Base-by-base conservation (phyloP, 1,284 basidiomycete genomes). In the Hemileia vastatrix region DNA sequence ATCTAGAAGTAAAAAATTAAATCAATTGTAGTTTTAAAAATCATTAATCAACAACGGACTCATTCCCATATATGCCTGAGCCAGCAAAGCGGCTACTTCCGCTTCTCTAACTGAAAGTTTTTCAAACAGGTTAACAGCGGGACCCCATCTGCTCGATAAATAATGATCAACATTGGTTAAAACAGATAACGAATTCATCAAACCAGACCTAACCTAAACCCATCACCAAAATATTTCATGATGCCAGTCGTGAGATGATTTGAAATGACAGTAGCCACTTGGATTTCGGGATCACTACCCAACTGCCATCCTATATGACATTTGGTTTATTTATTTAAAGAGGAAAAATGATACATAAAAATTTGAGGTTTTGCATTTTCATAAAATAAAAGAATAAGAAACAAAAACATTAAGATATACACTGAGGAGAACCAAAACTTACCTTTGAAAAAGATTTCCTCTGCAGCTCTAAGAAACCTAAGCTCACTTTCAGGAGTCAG, bases 241-340 rank as follows among this genome's bases (percentile, higher is more conserved):
- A 97, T 84, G 0, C 88, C 94, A 2, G 90, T 87, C 0, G 92
- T 94, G 11, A 98, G 82, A 75, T 98, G 94, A 76, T 98, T 98
- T 40, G 90, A 92, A 4, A 96, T 90, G n/a, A 93, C 83, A 0
- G 93, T 96, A 0, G 94, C 94, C 19, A 98, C 94, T 76, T 98
- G 95, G 36, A 97, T 93, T 77, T 98, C 95, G 0, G 94, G 94
- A 69, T 97, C 94, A 0, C 92, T 96, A 2, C 94, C 94, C 1
- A 97, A 87, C 76, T 96, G 93, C 95, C 94, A 98, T 31, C 94
- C 90, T 90, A 60, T 2, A 53, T 6, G 19, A 36, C 27, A 24
- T 66, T 51, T 67, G 54, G 60, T 8, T 27, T 33, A 24, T 18
- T 5, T n/a, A 31, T 31, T 45, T 6, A 23, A 33, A 36, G 19